Evolutionary conservation across 2,329 filamentous ascomycete species (phyloP).

Genomic region (Claviceps sp.): DNA sequence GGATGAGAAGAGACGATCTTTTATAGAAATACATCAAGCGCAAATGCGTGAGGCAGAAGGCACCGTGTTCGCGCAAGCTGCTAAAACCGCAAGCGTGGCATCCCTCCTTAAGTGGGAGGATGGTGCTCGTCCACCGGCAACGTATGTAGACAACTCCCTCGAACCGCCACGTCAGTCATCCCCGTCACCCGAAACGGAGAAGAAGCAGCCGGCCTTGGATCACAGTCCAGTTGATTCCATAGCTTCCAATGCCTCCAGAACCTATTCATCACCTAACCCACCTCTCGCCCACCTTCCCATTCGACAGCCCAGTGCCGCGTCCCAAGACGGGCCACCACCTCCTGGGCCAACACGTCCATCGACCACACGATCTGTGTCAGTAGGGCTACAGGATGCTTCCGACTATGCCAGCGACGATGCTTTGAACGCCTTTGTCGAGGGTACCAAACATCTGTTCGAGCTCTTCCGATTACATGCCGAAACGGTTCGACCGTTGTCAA

Average conservation of each 20-base stretch:
- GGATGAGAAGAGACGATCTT: conserved; percentile 42
- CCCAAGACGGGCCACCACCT: conserved; percentile 11
- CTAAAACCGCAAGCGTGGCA: conserved; percentile 19
- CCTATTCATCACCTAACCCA: conserved; percentile 12
- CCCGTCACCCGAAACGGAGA: conserved; percentile 16
- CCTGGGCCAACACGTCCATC: conserved; percentile 11
- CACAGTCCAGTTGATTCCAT: conserved; percentile 29
- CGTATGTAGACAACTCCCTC: conserved; percentile 13
- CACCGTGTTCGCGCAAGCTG: conserved; percentile 41
- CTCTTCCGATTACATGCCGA: conserved; percentile 71
- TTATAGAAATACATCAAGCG: conserved; percentile 44
- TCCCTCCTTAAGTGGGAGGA: conserved; percentile 22
- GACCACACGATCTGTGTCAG: conserved; percentile 19
- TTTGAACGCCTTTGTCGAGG: conserved; percentile 53
- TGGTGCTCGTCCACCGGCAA: conserved; percentile 8
- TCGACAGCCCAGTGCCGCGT: conserved; percentile 13
- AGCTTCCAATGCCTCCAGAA: conserved; percentile 19
- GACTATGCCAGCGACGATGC: conserved; percentile 47
- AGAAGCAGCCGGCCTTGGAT: conserved; percentile 15
- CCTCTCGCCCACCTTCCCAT: conserved; percentile 9
- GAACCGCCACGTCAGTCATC: conserved; percentile 12
- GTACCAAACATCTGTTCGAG: conserved; percentile 61
- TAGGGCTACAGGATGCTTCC: conserved; percentile 29
- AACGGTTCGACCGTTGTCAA: conserved; percentile 50
- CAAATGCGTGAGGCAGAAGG: conserved; percentile 50